Evolutionary conservation across 202 grass and related monocot species (phyloP).

Genomic region (Zoysia matrella): DNA sequence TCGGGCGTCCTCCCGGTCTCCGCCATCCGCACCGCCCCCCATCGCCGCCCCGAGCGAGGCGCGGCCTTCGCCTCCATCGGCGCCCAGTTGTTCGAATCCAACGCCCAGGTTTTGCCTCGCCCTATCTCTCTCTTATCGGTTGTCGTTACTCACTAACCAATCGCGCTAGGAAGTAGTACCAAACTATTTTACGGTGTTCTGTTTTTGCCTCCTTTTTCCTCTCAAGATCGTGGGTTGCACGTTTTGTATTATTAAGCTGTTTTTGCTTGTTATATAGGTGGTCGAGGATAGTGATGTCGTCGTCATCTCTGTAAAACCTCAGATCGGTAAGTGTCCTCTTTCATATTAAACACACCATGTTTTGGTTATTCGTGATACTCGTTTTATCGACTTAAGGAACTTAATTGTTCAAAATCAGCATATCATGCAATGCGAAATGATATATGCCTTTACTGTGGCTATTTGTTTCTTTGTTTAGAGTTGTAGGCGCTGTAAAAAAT

Average conservation of each 20-base stretch:
- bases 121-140: neutral
- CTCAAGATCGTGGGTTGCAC: no score
- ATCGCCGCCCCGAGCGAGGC: slow-evolving; percentile 65
- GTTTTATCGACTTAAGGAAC: neutral
- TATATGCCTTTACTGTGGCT: neutral
- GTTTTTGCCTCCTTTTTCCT: no score
- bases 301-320: slow-evolving; percentile 94
- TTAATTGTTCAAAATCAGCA: neutral
- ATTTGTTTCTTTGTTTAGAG: neutral
- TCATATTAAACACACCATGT: neutral
- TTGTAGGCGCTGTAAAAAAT: neutral
- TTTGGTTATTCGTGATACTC: neutral
- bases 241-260: neutral
- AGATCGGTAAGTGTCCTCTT: slow-evolving; percentile 61
- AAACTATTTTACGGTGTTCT: neutral
- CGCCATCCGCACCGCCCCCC: slow-evolving; percentile 77
- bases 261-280: slow-evolving; percentile 43
- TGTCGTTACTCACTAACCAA: neutral
- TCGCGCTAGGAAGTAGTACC: neutral
- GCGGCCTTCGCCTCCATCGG: slow-evolving; percentile 69
- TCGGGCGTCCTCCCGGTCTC: slow-evolving; percentile 70
- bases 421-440: neutral
- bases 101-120: slow-evolving; percentile 57
- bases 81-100: slow-evolving; percentile 68
- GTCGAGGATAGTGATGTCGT: slow-evolving; percentile 87